phyloP scores from a whole-genome alignment of 148 eudicot species.

The Rhododendron ferrugineum region DNA sequence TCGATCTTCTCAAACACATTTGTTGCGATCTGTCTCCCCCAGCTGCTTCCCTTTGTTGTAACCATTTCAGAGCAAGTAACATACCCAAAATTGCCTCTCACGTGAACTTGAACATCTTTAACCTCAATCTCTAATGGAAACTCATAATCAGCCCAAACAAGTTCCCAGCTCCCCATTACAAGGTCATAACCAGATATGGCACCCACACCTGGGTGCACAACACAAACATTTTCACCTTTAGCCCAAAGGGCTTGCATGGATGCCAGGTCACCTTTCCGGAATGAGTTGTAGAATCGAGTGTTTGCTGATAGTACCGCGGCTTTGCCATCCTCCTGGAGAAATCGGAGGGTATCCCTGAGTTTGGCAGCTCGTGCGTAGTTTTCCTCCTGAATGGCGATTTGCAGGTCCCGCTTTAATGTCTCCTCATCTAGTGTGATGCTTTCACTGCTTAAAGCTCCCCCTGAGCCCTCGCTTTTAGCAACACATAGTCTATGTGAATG shows the following conservation, averaged over 20 bases:
- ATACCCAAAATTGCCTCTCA: constrained; percentile 72
- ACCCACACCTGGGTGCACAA: constrained; percentile 96
- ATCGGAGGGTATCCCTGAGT: constrained; percentile 70
- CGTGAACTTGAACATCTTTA: constrained; percentile 76
- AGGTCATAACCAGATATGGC: constrained; percentile 88
- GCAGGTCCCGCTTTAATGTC: constrained; percentile 59
- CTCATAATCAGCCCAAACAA: constrained; percentile 87
- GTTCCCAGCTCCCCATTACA: constrained; percentile 98
- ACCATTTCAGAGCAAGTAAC: constrained; percentile 86
- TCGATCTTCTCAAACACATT: constrained; percentile 78
- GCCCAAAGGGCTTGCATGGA: constrained; percentile 89
- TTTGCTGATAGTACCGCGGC: constrained; percentile 78
- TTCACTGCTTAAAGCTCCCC: constrained; percentile 60
- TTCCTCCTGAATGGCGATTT: constrained; percentile 71
- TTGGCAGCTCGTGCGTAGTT: constrained; percentile 86
- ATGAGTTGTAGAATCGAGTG: constrained; percentile 77
- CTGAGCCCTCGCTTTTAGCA: constrained; percentile 63
- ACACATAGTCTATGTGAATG: constrained; percentile 39
- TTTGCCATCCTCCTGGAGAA: constrained; percentile 76
- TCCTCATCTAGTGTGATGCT: constrained; percentile 63
- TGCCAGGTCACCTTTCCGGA: constrained; percentile 75
- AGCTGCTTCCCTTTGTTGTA: constrained; percentile 75
- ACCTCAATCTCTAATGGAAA: constrained; percentile 83
- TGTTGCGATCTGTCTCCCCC: constrained; percentile 95
- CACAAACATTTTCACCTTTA: constrained; percentile 67